phyloP scores from a whole-genome alignment of 331 rosid genomes.

The Cydonia oblonga region DNA sequence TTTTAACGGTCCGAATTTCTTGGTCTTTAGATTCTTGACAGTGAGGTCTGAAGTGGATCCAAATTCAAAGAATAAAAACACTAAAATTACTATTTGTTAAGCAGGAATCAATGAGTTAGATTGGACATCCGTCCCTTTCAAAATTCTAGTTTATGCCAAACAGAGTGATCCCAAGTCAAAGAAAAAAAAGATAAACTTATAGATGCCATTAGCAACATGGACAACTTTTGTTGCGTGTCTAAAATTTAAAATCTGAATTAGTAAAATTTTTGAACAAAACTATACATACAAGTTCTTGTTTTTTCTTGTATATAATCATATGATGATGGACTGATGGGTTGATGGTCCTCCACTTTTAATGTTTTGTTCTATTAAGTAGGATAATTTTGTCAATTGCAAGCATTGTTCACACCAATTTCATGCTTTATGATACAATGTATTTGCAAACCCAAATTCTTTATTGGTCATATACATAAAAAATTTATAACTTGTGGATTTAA shows the following conservation, averaged over 20 bases:
- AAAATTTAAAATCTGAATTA: not conserved
- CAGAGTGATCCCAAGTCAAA: not conserved
- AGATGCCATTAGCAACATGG: not conserved
- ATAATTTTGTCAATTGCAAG: not conserved
- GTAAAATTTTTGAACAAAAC: not conserved
- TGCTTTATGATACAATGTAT: not conserved
- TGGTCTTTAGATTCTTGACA: too few species aligned
- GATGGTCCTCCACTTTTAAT: not conserved
- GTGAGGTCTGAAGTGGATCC: too few species aligned
- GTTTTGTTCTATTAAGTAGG: not conserved
- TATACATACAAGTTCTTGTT: not conserved
- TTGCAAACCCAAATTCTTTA: too few species aligned
- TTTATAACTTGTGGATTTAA: too few species aligned
- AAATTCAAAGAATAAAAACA: too few species aligned
- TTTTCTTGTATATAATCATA: not conserved
- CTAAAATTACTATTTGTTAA: not conserved
- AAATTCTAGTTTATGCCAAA: not conserved
- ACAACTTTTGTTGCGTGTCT: not conserved
- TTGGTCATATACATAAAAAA: too few species aligned
- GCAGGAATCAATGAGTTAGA: not conserved
- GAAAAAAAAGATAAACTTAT: not conserved
- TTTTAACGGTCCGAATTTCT: too few species aligned
- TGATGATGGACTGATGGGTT: not conserved
- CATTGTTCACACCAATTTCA: not conserved
- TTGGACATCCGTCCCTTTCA: not conserved